Base-by-base conservation (phyloP, 2,329 filamentous ascomycete genomes). In the Sclerotinia borealis region DNA sequence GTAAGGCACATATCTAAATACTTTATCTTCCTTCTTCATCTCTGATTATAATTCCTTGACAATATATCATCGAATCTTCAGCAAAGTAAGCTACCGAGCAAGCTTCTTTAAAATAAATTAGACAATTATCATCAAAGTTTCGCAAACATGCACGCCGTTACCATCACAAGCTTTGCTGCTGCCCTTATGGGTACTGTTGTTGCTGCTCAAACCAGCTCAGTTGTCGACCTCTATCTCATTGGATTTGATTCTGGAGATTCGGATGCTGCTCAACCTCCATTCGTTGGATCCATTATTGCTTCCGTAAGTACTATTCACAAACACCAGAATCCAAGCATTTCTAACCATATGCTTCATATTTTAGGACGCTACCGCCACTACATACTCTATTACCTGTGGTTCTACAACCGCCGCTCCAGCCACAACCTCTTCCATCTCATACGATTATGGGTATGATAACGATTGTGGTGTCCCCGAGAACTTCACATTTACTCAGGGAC, bases 401-500 rank as follows among this genome's bases (percentile, higher is more conserved):
- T 37, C 59, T 25, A 27, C 29, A 48, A 54, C 36, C 3, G 39
- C 60, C 48, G 54, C 64, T 11, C 64, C 69, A 11, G 69, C 69
- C 13, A 69, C 68, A 10, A 68, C 69, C 48, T 55, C 68, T 4
- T 50, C 61, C 17, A 68, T 64, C 52, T 29, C 10, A 13, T 43
- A 58, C 6, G n/a, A n/a, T n/a, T n/a, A n/a, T n/a, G n/a, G n/a
- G n/a, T 19, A 10, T 8, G 52, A 41, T 8, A n/a, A 47, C 7
- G 60, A 63, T 8, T 71, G 70, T 31, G 65, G 49, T 36, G 1
- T 71, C 37, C 70, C 71, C 4, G 9, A 64, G 5, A 63, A 56
- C 25, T 70, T 72, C 31, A 65, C 61, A 4, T 66, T 69, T 41
- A 71, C 70, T 0, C 67, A 71, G 64, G 69, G 69, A 22, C 68